Percentiles rank a stretch among this genome's conserved stretches.
Conservation (phyloP, 2,329 filamentous ascomycete genomes). For the Penicillium hordei region DNA sequence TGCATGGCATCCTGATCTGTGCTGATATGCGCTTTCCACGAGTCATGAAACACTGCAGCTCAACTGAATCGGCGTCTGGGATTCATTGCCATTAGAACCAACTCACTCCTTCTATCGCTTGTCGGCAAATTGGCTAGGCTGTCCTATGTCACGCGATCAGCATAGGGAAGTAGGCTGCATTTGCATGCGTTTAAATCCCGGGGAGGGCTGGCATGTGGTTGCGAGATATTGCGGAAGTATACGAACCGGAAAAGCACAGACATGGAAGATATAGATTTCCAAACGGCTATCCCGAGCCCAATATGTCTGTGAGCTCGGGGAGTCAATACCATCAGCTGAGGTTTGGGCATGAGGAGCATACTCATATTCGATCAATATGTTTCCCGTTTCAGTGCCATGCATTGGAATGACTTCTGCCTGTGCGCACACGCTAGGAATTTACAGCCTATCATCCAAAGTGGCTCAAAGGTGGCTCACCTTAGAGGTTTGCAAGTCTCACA, state of each 20-base stretch:
- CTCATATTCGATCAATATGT: not conserved
- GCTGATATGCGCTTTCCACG: not conserved
- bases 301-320: not conserved
- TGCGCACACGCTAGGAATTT: not conserved
- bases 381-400: not conserved
- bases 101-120: not conserved
- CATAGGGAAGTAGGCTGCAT: not conserved
- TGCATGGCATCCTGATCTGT: not conserved
- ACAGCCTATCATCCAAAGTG: constrained; percentile 2
- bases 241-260: not conserved
- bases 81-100: not conserved
- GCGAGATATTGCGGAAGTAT: not conserved
- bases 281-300: not conserved
- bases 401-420: not conserved
- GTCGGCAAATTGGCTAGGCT: not conserved
- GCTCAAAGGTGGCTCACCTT: not conserved
- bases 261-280: too few relatives aligned
- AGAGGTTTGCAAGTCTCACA: not conserved
- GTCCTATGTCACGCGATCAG: not conserved
- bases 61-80: not conserved
- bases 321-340: constrained; percentile 1
- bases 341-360: not conserved
- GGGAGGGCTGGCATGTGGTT: not conserved
- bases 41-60: not conserved
- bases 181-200: not conserved